Conservation (phyloP, 495 filamentous ascomycete species). For the Aspergillus taichungensis region DNA sequence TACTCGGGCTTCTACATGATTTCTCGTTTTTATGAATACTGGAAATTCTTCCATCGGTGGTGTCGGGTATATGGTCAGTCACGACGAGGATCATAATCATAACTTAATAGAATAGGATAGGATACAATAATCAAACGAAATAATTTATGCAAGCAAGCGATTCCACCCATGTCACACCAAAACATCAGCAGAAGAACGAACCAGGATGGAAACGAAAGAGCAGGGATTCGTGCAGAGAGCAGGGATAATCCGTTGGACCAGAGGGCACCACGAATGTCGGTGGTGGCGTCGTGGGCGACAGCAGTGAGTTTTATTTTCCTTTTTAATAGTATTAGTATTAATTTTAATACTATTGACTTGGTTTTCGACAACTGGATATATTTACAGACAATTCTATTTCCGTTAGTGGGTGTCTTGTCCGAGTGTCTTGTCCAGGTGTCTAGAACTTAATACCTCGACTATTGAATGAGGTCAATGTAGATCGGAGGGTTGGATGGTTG, state of each 20-base stretch:
- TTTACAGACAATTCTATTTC: too few species aligned
- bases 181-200: constrained; percentile 6
- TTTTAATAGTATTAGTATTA: not conserved
- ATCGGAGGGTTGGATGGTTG: too few species aligned
- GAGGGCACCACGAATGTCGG: constrained; percentile 32
- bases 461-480: too few species aligned
- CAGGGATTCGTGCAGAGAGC: constrained; percentile 18
- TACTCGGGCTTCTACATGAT: too few species aligned
- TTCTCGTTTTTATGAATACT: too few species aligned
- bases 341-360: too few species aligned
- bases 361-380: too few species aligned
- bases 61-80: too few species aligned
- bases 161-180: constrained; percentile 22
- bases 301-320: constrained; percentile 5
- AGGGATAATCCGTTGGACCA: constrained; percentile 25
- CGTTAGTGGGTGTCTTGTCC: too few species aligned
- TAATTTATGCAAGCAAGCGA: constrained; percentile 17
- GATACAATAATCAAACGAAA: constrained; percentile 1
- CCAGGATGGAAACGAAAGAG: constrained; percentile 9
- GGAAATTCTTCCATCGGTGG: too few species aligned
- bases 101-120: not conserved
- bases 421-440: too few species aligned
- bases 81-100: not conserved
- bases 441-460: too few species aligned
- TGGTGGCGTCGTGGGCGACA: constrained; percentile 16